These are phyloP conservation scores for Elsinoe ampelina DNA, from an alignment of 2,329 filamentous ascomycete genomes.

Conservation along the genomic window DNA sequence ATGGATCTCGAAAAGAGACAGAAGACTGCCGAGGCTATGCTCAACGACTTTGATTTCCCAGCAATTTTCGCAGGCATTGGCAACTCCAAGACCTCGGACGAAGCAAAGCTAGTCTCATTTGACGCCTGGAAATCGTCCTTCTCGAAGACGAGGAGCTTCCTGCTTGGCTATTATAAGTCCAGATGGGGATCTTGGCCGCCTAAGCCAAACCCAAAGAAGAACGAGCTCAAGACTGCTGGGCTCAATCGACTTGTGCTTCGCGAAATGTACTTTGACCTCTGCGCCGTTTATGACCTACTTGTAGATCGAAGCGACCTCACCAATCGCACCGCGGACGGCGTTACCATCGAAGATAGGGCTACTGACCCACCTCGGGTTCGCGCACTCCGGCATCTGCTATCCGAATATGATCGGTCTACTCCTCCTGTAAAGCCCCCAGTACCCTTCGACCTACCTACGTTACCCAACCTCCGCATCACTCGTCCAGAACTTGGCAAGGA, in stretches of 20 bases:
- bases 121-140: conserved; percentile 75
- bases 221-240: conserved; percentile 74
- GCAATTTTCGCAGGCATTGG: conserved; percentile 81
- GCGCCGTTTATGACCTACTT: conserved; percentile 76
- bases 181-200: conserved; percentile 76
- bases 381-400: conserved; percentile 68
- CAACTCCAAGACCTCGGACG: conserved; percentile 66
- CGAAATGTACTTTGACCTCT: conserved; percentile 77
- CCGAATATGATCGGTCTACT: conserved; percentile 80
- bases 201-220: conserved; percentile 85
- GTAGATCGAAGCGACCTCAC: conserved; percentile 73
- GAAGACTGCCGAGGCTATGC: conserved; percentile 57
- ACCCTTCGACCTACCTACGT: conserved; percentile 75
- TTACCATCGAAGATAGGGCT: conserved; percentile 43
- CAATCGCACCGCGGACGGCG: conserved; percentile 64
- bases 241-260: conserved; percentile 75
- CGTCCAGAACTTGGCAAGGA: conserved; percentile 58
- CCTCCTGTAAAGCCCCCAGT: conserved; percentile 86
- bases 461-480: conserved; percentile 61
- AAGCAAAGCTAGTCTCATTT: conserved; percentile 72
- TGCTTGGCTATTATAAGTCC: conserved; percentile 59
- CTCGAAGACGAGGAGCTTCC: conserved; percentile 62
- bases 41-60: conserved; percentile 88
- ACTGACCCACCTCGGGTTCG: conserved; percentile 52
- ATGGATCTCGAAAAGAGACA: conserved; percentile 69